Base-by-base conservation (phyloP, 2,329 filamentous ascomycete species). In the Nigrospora osmanthi region DNA sequence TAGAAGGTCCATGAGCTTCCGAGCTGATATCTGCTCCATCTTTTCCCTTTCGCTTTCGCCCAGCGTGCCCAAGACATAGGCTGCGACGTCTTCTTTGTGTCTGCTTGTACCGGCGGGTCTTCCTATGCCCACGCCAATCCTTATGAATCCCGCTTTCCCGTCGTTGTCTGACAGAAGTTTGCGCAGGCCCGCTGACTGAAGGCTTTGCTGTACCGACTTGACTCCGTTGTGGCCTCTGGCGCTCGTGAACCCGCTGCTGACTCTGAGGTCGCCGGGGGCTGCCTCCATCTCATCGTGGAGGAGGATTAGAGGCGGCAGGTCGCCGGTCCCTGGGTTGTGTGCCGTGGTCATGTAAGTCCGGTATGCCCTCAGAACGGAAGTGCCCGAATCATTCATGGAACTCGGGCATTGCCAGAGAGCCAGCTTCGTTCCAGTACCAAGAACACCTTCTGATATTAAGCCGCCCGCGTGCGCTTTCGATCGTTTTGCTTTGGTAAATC, bases 201-300 rank as follows among this genome's bases (percentile, higher is more conserved):
- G 31, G 14, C 46, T 42, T 23, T 48, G 42, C 32, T 48, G 46
- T 16, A 48, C 39, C 15, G 46, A 48, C 32, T 40, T 48, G 17
- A 48, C 19, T 6, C 46, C 46, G 15, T 48, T 48, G 32, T 48
- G 46, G 6, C 46, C 46, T 17, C 34, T 48, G 12, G 43, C 46
- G 31, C 46, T 48, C 12, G 40, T 13, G 30, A 35, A 16, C 14
- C 46, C 46, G 13, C n/a, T 23, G 9, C 46, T 35, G 23, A 43
- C 14, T 17, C 23, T 42, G 28, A 48, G 33, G 16, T 40, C 34
- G 10, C 39, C 46, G 6, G 46, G 46, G 3, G 39, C 36, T 10
- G 23, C 28, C 32, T 48, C 43, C 46, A 48, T 48, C 32, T 48
- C 46, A 35, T 48, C 46, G 36, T 48, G 40, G 28, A 48, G 43